Conservation (phyloP, 2,329 filamentous ascomycete genomes). For the Thelonectria discophora region DNA sequence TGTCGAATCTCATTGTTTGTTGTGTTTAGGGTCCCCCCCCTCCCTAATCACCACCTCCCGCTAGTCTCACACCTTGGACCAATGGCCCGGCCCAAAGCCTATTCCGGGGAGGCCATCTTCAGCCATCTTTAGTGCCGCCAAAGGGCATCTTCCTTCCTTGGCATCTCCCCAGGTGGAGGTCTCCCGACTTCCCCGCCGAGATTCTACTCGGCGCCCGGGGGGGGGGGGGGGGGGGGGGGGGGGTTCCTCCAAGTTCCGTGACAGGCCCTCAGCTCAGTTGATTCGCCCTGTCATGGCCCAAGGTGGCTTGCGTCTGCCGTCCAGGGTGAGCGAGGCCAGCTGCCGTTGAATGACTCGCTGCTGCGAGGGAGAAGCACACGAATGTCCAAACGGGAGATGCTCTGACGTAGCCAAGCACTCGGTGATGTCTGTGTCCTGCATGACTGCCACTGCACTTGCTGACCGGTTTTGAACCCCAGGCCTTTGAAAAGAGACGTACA, state of each 20-base stretch:
- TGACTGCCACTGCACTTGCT: too few species aligned
- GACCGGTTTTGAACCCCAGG: background rate
- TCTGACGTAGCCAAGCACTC: background rate
- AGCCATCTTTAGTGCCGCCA: too few species aligned
- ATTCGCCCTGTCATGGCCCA: background rate
- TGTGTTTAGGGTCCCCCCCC: background rate
- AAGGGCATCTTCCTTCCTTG: too few species aligned
- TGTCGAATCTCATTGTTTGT: background rate
- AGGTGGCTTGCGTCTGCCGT: background rate
- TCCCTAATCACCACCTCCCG: background rate
- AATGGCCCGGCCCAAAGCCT: slow-evolving; percentile 3
- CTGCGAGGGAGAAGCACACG: background rate
- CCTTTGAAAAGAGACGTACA: background rate
- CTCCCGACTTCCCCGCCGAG: slow-evolving; percentile 3
- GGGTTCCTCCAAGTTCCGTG: too few species aligned
- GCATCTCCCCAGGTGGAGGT: background rate
- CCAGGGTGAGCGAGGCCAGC: background rate
- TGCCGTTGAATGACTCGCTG: background rate
- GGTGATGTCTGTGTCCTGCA: background rate
- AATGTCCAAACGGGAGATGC: too few species aligned
- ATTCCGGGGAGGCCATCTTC: background rate
- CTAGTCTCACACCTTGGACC: background rate
- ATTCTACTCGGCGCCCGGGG: background rate
- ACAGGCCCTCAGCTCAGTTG: background rate
- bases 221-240: too few species aligned